Evolutionary conservation across 106 monocot species (phyloP).

Genomic region (Dendrobium nobile): DNA sequence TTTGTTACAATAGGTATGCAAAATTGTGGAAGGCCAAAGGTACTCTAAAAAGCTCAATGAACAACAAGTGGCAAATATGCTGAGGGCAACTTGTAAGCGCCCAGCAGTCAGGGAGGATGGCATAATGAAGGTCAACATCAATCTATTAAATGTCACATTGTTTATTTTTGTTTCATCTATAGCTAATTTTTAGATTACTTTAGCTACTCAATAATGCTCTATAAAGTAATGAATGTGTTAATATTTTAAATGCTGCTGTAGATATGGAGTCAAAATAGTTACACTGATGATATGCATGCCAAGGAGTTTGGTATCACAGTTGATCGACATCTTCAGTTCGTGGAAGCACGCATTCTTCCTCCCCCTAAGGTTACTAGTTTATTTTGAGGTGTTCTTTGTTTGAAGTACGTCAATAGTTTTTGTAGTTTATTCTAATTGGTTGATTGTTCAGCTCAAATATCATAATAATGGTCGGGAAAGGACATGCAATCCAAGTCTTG

Average conservation of each 20-base stretch:
- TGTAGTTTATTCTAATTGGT: background rate
- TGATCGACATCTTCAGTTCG: conserved; percentile 12
- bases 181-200: background rate
- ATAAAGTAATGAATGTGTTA: background rate
- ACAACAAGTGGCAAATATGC: conserved; percentile 21
- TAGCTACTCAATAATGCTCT: background rate
- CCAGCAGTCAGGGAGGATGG: conserved; percentile 15
- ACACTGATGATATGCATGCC: conserved; percentile 32
- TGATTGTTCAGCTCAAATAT: conserved; percentile 31
- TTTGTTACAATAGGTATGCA: conserved; percentile 22
- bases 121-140: conserved; percentile 12
- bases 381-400: background rate
- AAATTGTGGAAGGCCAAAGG: conserved; percentile 36
- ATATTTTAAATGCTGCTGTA: conserved; percentile 9
- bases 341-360: conserved; percentile 39
- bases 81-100: conserved; percentile 22
- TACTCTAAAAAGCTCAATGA: conserved; percentile 33
- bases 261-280: conserved; percentile 34
- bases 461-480: conserved; percentile 20
- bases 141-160: background rate
- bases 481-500: conserved; percentile 28
- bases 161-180: background rate
- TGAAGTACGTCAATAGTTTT: background rate
- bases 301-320: conserved; percentile 33
- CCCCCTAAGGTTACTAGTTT: conserved; percentile 26